Base-by-base conservation (phyloP, 768 basidiomycete species). In the Leccinum subtestaceum region DNA sequence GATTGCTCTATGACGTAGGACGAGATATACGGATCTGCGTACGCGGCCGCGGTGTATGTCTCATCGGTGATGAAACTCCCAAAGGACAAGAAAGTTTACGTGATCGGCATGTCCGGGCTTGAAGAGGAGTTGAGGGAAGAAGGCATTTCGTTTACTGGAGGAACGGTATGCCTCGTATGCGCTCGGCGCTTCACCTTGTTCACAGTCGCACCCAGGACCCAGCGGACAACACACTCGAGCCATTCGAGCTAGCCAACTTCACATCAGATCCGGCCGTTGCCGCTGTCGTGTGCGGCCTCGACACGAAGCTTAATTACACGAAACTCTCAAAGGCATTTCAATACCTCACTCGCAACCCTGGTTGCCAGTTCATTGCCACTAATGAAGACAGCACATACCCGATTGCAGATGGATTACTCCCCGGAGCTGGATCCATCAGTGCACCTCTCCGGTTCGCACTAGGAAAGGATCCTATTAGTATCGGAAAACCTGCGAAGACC, bases 21-120 rank as follows among this genome's bases (percentile, higher is more conserved):
- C 60, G 97, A 98, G 71, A 93, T 98, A 55, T 98, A 93, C 65
- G 93, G 95, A 53, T 98, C 96, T 6, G 96, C 95, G 2, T 98
- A 91, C 63, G 89, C 88, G 1, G 77, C 90, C 12, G 89, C 88
- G 0, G 85, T 89, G 36, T 91, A 98, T 74, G 76, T 98, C 25
- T 95, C 95, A 0, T 85, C 91, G 43, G 89, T 98, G 12, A 79
- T 95, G 65, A 89, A 93, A 58, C 80, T 99, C 61, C 91, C 94
- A 10, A 91, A 88, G 68, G 82, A 89, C 70, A 93, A 98, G 78
- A 93, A 90, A 73, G 95, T 95, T 13, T 99, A 95, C 75, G 95
- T 98, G 15, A 89, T 99, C 60, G 96, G 96, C 11, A 89, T 91
- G 85, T 72, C 78, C 32, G 97, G 96, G 0, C 74, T 99, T 31